Base-by-base conservation (phyloP, 2,329 filamentous ascomycete species). In the Fusarium pininemorale region DNA sequence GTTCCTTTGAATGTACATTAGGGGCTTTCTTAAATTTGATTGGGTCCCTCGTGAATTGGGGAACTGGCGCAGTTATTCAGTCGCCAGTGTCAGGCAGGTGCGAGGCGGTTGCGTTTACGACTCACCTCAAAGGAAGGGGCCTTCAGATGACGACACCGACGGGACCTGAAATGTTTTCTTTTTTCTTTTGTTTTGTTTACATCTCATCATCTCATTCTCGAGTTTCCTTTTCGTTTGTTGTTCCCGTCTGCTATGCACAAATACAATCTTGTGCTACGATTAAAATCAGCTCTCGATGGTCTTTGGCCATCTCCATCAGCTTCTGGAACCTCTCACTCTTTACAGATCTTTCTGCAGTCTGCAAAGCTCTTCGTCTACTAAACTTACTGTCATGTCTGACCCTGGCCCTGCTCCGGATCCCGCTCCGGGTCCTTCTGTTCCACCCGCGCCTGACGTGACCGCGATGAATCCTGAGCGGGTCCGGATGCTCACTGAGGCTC, bases 401-500 rank as follows among this genome's bases (percentile, higher is more conserved):
- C 24, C 42, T 26, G 16, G 16, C 5, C 38, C 38, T 6, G 38
- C 45, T 16, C 39, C 57, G 28, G n/a, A 10, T n/a, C 26, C 48
- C 35, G 48, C 26, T 30, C 13, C 42, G 24, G 53, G 32, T 38
- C 20, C 45, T 32, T 53, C n/a, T 38, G 20, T 65, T 57, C 48
- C 63, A 28, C 66, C 59, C 7, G 55, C 51, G 5, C 35, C 47
- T 37, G 60, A 63, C 20, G 61, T 70, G 47, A 65, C 72, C 50
- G 51, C 28, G 20, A 78, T 80, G 74, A 80, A 80, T 50, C 80
- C 79, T 37, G 77, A 79, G 63, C 76, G 79, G 20, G 73, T 53
- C 12, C 59, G 54, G 48, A 79, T 79, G 78, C 72, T 80, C 39
- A 44, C 66, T 15, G 56, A 73, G 15, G 70, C 55, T 45, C 70